phyloP scores from a whole-genome alignment of 441 rosid genomes.

The Eugenia klotzschiana region DNA sequence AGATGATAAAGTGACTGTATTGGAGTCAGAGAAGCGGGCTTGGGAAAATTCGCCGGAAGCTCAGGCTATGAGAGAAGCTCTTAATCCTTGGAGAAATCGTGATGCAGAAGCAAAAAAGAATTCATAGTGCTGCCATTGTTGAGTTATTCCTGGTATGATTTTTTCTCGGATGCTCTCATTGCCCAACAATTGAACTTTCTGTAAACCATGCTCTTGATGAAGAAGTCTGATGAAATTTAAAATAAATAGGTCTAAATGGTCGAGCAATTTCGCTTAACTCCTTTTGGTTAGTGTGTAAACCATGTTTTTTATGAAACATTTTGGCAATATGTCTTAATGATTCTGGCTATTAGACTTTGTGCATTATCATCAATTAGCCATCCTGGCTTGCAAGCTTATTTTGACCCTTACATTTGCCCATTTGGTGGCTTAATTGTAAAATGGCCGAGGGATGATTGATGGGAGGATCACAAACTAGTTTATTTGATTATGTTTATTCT shows the following conservation, averaged over 20 bases:
- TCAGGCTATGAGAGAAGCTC: conserved; percentile 64
- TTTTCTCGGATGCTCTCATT: neutral
- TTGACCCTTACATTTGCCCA: neutral
- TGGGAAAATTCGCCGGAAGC: conserved; percentile 72
- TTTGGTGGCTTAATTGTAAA: neutral
- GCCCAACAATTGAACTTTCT: neutral
- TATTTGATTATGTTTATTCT: neutral
- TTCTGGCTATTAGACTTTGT: neutral
- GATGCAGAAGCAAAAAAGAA: conserved; percentile 28
- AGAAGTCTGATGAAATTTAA: neutral
- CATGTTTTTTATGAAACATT: neutral
- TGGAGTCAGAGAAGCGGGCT: conserved; percentile 82
- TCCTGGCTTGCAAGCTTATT: neutral
- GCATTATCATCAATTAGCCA: neutral
- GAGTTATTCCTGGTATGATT: neutral
- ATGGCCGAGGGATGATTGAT: neutral
- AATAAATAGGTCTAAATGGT: neutral
- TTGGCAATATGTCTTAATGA: neutral
- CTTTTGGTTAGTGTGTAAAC: neutral
- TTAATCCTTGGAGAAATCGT: conserved; percentile 79
- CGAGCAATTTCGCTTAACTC: neutral
- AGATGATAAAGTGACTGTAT: conserved; percentile 82
- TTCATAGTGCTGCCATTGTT: conserved; percentile 7
- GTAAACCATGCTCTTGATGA: neutral
- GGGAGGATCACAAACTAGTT: neutral